phyloP scores from a whole-genome alignment of 2,329 filamentous ascomycete genomes.

The Cladobotryum protrusum region DNA sequence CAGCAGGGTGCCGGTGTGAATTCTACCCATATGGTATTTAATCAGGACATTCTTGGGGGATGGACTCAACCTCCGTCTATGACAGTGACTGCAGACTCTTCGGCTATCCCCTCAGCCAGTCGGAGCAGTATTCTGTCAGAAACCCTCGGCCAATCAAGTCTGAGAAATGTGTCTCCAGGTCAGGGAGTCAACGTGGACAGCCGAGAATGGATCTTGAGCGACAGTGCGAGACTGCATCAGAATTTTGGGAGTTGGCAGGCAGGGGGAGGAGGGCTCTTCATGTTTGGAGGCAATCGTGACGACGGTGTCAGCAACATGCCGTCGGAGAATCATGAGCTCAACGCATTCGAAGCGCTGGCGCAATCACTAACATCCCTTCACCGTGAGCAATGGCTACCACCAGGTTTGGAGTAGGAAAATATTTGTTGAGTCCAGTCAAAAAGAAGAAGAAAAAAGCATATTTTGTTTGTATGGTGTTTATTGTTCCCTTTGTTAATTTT shows the following conservation, averaged over 20 bases:
- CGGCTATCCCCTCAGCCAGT: not conserved
- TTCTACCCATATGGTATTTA: constrained; percentile 17
- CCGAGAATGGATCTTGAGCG: constrained; percentile 52
- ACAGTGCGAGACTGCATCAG: constrained; percentile 52
- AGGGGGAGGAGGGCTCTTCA: constrained; percentile 16
- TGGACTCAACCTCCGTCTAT: constrained; percentile 17
- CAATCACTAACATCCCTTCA: constrained; percentile 22
- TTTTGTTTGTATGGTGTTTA: not conserved
- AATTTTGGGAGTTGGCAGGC: constrained; percentile 47
- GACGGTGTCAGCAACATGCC: constrained; percentile 10
- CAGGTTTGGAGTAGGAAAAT: constrained; percentile 23
- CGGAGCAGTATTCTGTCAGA: constrained; percentile 10
- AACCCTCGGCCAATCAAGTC: constrained; percentile 16
- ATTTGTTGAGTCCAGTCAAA: not conserved
- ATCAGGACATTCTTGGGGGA: constrained; percentile 18
- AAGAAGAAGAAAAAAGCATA: not conserved
- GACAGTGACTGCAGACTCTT: not conserved
- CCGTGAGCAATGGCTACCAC: constrained; percentile 29
- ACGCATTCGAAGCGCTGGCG: constrained; percentile 27
- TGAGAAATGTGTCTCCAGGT: constrained; percentile 6
- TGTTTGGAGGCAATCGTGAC: constrained; percentile 21
- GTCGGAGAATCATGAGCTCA: constrained; percentile 16
- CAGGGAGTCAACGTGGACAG: constrained; percentile 37
- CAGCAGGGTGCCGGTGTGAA: constrained; percentile 13
- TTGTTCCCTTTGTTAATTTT: not conserved